A percentile compares a stretch with the other conserved stretches of the same genome.
phyloP scores from a whole-genome alignment of 768 basidiomycete genomes.

The Dioszegia aurantiaca region DNA sequence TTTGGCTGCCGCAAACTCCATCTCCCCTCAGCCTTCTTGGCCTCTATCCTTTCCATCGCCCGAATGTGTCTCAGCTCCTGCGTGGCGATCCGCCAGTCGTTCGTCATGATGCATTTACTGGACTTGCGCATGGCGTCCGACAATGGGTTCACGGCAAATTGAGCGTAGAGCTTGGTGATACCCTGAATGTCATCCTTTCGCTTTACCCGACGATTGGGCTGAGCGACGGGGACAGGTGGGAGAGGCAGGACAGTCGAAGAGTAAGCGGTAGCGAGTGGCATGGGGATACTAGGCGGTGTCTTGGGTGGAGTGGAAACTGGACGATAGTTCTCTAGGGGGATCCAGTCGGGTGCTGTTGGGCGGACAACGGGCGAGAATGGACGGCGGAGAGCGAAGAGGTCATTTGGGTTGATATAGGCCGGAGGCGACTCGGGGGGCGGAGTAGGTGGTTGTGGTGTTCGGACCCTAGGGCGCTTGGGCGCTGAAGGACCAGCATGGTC shows the following conservation, averaged over 20 bases:
- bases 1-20: slow-evolving; percentile 97
- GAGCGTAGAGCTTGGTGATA: slow-evolving; percentile 33
- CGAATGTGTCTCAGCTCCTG: slow-evolving; percentile 73
- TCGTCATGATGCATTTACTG: slow-evolving; percentile 46
- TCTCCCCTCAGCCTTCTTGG: slow-evolving; percentile 69
- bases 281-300: slow-evolving; percentile 25
- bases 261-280: slow-evolving; percentile 42
- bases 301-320: slow-evolving; percentile 19
- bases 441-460: not conserved
- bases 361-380: not conserved
- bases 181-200: slow-evolving; percentile 23
- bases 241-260: slow-evolving; percentile 31
- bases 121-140: slow-evolving; percentile 38
- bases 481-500: slow-evolving; percentile 1
- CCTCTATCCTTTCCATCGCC: slow-evolving; percentile 79
- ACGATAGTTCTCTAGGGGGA: slow-evolving; percentile 33
- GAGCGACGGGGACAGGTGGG: slow-evolving; percentile 30
- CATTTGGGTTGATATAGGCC: not conserved
- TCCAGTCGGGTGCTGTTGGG: slow-evolving; percentile 26
- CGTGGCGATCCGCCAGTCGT: slow-evolving; percentile 65
- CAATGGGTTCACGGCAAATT: slow-evolving; percentile 43
- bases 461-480: slow-evolving; percentile 6
- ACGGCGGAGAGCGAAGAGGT: not conserved
- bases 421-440: slow-evolving; percentile 11
- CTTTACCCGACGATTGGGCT: slow-evolving; percentile 19